These are phyloP conservation scores for Lactarius sp. DNA, from an alignment of 768 basidiomycete species.

Conservation along the genomic window DNA sequence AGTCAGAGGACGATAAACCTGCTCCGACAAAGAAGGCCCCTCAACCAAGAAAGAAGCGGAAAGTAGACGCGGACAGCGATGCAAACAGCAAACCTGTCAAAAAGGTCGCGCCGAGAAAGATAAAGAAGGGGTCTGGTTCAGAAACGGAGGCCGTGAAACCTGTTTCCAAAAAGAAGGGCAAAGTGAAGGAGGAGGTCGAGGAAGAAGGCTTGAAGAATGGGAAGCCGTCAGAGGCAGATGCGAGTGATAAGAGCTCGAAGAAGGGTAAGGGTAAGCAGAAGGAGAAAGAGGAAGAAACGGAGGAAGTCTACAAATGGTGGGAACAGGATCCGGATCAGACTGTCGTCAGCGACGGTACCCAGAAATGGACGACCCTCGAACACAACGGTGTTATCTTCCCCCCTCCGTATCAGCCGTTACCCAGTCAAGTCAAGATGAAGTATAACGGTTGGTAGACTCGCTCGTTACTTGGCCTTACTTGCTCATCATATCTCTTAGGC, in stretches of 20 bases:
- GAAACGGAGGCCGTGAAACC: constrained; percentile 36
- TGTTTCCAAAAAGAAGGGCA: constrained; percentile 43
- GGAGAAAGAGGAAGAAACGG: constrained; percentile 56
- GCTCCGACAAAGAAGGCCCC: constrained; percentile 28
- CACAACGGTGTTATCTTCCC: constrained; percentile 96
- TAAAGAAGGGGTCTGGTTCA: constrained; percentile 51
- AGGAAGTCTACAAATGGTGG: constrained; percentile 85
- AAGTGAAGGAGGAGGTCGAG: constrained; percentile 36
- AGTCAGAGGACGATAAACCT: constrained; percentile 34
- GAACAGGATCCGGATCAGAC: constrained; percentile 48
- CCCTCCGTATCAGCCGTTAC: constrained; percentile 85
- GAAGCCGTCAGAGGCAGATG: constrained; percentile 28
- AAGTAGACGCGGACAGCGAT: constrained; percentile 51
- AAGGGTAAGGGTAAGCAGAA: constrained; percentile 59
- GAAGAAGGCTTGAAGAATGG: constrained; percentile 39
- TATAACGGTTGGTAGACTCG: constrained; percentile 68
- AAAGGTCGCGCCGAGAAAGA: constrained; percentile 37
- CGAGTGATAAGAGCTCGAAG: constrained; percentile 23
- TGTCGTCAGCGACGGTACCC: constrained; percentile 64
- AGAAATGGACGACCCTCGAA: constrained; percentile 94
- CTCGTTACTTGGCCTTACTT: constrained; percentile 14
- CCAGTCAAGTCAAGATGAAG: constrained; percentile 82
- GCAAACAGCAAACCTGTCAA: constrained; percentile 38
- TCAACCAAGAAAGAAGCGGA: constrained; percentile 33
- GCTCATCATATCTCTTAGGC: constrained; percentile 42